Base-by-base conservation (phyloP, 805 yeast genomes). In the Saccharomyces paradoxus region DNA sequence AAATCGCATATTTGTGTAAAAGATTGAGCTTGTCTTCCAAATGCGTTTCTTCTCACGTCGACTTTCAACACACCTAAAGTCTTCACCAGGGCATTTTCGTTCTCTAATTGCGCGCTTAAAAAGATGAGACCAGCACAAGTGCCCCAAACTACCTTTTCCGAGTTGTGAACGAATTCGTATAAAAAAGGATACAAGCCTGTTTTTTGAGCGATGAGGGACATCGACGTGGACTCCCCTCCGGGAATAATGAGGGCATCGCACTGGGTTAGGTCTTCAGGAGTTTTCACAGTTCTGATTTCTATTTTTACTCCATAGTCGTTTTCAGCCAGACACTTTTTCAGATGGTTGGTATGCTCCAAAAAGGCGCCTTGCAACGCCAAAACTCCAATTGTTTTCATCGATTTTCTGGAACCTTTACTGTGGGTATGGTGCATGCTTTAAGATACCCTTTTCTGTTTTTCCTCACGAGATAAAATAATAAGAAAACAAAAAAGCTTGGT, bases 101-200 rank as follows among this genome's bases (percentile, higher is more conserved):
- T 77, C 21, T 75, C 71, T 44, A 83, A 72, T 50, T 76, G 74
- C 54, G 76, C 73, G 10, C 89, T 77, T 29, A 87, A 71, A 58
- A 86, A 74, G 53, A 86, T 86, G 60, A 86, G 71, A 3, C 94
- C 94, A 2, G 94, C 94, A 68, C 94, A 86, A 1, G 94, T 87
- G 0, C 94, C 94, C 94, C 94, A 86, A 14, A 81, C 78, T 1
- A 89, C 83, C 56, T 77, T 79, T 26, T 72, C 70, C 8, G 77
- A 71, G 47, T 75, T 74, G 26, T 55, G 62, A 14, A 82, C 79
- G 64, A 78, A 81, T n/a, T 72, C 63, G 47, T 75, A 68, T 53
- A 86, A 71, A 1, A 85, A 85, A 31, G 75, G 74, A n/a, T 83
- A 69, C 63, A 86, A 64, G 1, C 79, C 78, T 0, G 83, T 78